Percentiles rank a stretch among this genome's conserved stretches.
Evolutionary conservation across 306 rosid genomes (phyloP).

Genomic region (Prosopis cineraria): DNA sequence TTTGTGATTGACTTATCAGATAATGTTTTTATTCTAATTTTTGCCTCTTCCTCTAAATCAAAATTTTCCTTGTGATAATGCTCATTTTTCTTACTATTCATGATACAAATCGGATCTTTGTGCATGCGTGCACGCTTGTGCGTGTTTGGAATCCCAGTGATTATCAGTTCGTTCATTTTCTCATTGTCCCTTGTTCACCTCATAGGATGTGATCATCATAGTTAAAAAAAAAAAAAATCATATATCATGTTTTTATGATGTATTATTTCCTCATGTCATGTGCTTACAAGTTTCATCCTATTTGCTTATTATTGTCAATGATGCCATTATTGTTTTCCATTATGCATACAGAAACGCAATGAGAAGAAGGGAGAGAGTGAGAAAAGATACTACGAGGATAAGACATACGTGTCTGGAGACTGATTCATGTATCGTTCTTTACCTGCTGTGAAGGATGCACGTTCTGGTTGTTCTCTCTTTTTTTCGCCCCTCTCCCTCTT

Average conservation of each 20-base stretch:
- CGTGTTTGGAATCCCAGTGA: not conserved
- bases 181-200: not conserved
- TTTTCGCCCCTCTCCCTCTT: not conserved
- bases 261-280: not conserved
- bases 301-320: not conserved
- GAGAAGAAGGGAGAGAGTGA: slow-evolving; percentile 89
- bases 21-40: not conserved
- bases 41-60: too few species aligned
- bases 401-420: slow-evolving; percentile 69
- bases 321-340: not conserved
- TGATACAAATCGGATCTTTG: too few species aligned
- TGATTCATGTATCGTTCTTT: slow-evolving; percentile 35
- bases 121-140: too few species aligned
- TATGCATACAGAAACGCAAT: slow-evolving; percentile 71
- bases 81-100: too few species aligned
- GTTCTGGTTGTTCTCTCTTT: not conserved
- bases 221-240: too few species aligned
- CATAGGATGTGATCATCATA: not conserved
- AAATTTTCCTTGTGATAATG: too few species aligned
- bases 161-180: not conserved
- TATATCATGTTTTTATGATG: not conserved
- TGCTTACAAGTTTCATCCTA: not conserved
- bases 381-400: slow-evolving; percentile 64
- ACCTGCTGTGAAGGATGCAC: not conserved
- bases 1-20: not conserved